Conservation (phyloP, 1,284 basidiomycete genomes). For the Tetrapyrgos nigripes region DNA sequence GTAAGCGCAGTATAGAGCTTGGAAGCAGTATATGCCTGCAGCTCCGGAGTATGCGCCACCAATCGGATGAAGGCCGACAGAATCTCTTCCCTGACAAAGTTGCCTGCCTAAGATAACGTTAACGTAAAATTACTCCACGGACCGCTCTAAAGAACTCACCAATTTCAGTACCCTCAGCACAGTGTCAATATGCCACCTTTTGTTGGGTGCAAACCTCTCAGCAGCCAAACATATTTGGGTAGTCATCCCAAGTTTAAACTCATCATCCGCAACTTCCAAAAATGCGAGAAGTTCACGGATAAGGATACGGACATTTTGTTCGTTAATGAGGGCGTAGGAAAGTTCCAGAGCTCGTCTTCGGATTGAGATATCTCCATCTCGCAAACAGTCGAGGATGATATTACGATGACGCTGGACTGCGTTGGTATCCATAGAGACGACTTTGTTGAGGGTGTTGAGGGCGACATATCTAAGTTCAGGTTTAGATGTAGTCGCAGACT, state of each 20-base stretch:
- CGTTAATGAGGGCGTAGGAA: constrained; percentile 97
- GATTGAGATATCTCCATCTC: constrained; percentile 99
- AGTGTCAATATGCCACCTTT: constrained; percentile 99
- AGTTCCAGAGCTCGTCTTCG: constrained; percentile 95
- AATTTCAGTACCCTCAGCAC: constrained; percentile 92
- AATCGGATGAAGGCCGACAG: constrained; percentile 95
- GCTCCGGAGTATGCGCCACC: constrained; percentile 95
- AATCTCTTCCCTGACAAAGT: constrained; percentile 97
- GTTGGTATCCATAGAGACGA: constrained; percentile 97
- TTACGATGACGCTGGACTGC: constrained; percentile 98
- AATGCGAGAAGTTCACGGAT: constrained; percentile 95
- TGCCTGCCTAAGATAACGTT: constrained; percentile 77
- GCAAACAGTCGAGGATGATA: constrained; percentile 97
- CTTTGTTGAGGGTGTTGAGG: constrained; percentile 98
- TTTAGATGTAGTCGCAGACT: background rate
- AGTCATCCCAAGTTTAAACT: constrained; percentile 98
- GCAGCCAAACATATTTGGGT: constrained; percentile 97
- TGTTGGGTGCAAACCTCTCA: constrained; percentile 96
- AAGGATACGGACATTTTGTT: constrained; percentile 92
- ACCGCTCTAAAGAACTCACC: constrained; percentile 52
- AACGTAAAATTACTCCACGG: constrained; percentile 7
- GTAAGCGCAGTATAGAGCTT: constrained; percentile 91
- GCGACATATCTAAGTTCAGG: constrained; percentile 84
- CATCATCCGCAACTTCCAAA: constrained; percentile 97
- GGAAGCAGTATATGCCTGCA: constrained; percentile 96